phyloP scores from a whole-genome alignment of 2,329 filamentous ascomycete species.

The Sclerotinia minor region DNA sequence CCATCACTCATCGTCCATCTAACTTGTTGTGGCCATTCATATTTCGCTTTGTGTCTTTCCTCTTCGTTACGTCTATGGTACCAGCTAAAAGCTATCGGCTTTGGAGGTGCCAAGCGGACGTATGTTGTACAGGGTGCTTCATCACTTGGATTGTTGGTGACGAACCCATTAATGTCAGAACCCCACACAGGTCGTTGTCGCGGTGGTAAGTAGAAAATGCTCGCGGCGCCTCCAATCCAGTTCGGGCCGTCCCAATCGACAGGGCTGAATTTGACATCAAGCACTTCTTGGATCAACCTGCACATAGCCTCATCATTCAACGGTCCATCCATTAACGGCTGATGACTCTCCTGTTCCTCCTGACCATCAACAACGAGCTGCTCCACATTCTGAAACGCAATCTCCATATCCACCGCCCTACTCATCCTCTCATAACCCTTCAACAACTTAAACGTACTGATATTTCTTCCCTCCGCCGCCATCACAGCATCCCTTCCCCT shows the following conservation, averaged over 20 bases:
- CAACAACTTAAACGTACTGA: neutral
- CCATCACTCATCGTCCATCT: conserved; percentile 8
- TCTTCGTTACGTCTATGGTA: neutral
- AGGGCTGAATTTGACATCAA: neutral
- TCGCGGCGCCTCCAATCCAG: conserved; percentile 1
- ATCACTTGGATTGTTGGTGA: neutral
- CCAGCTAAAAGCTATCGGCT: conserved; percentile 10
- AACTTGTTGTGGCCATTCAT: conserved; percentile 4
- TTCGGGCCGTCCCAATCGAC: conserved; percentile 5
- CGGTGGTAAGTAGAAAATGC: neutral
- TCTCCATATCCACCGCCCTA: neutral
- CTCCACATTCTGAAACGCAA: neutral
- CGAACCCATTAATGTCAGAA: neutral
- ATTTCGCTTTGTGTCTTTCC: neutral
- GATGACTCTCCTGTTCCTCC: too few relatives aligned
- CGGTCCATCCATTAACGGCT: neutral
- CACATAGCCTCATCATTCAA: neutral
- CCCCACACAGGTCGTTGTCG: neutral
- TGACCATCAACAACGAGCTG: neutral
- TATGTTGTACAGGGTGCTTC: conserved; percentile 1
- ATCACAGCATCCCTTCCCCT: neutral
- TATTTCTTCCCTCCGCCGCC: neutral
- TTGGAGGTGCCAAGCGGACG: neutral
- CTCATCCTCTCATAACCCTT: conserved; percentile 3
- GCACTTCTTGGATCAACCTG: neutral